These are phyloP conservation scores for Ogataea sp. DNA, from an alignment of 805 yeast species.

Conservation along the genomic window DNA sequence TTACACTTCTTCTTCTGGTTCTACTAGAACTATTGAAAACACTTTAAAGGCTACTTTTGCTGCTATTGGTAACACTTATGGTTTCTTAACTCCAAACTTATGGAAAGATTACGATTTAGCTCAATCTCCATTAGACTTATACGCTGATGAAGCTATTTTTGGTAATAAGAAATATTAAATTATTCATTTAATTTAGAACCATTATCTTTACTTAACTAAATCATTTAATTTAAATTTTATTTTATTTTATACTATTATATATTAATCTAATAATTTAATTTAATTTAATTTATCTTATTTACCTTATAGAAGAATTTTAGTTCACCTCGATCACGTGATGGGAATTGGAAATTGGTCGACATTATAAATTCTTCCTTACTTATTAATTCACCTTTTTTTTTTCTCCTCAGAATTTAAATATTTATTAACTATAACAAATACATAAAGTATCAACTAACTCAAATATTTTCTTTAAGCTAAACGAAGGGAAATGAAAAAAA, in stretches of 20 bases:
- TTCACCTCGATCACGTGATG: too few species aligned
- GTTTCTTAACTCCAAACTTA: conserved; percentile 99
- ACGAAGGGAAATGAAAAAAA: neutral
- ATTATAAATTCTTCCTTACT: too few species aligned
- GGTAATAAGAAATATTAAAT: conserved; percentile 69
- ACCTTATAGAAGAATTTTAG: too few species aligned
- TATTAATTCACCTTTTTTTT: neutral
- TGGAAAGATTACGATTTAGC: conserved; percentile 83
- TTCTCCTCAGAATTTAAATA: neutral
- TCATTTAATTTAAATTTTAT: neutral
- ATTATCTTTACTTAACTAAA: neutral
- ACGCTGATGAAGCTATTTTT: conserved; percentile 75
- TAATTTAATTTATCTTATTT: too few species aligned
- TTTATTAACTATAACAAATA: neutral
- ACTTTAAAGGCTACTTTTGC: conserved; percentile 99
- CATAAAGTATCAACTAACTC: neutral
- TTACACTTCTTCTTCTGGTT: conserved; percentile 97
- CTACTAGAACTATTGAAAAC: conserved; percentile 99
- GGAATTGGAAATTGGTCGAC: too few species aligned
- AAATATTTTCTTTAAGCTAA: too few species aligned
- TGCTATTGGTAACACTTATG: conserved; percentile 99
- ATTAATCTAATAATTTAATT: neutral
- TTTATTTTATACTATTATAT: neutral
- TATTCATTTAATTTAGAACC: neutral
- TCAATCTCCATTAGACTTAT: conserved; percentile 91